phyloP scores from a whole-genome alignment of 225 moss, liverwort and hornwort species.

The Pseudisothecium myosuroides region DNA sequence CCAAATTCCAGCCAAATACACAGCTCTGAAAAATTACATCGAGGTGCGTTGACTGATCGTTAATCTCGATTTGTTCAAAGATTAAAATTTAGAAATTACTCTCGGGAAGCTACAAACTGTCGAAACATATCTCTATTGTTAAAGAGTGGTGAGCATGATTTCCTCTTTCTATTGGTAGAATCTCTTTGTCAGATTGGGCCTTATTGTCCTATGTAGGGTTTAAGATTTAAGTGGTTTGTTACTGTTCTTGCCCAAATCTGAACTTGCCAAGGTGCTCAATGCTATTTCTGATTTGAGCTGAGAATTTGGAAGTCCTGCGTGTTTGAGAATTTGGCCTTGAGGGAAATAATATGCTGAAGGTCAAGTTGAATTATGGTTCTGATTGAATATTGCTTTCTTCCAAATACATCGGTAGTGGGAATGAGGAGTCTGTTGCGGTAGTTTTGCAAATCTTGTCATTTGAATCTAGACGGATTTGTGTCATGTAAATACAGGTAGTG shows the following conservation, averaged over 20 bases:
- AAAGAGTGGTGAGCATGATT: background rate
- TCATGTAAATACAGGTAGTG: no score
- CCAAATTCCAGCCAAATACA: conserved; percentile 37
- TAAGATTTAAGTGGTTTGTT: background rate
- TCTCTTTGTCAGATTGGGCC: background rate
- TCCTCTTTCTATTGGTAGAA: background rate
- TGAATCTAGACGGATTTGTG: background rate
- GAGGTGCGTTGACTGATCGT: conserved; percentile 21
- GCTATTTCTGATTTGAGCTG: background rate
- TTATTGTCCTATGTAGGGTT: background rate
- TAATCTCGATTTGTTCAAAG: background rate
- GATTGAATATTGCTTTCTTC: background rate
- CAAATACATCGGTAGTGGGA: no score
- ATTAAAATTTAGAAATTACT: background rate
- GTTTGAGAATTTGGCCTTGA: background rate
- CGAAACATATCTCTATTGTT: no score
- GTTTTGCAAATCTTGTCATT: background rate
- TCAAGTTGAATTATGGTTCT: background rate
- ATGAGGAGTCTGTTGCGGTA: background rate
- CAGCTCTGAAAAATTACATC: conserved; percentile 54
- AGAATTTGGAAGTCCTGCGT: background rate
- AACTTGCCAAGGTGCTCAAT: background rate
- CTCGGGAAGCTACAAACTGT: background rate
- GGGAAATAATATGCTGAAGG: background rate
- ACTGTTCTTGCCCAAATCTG: background rate